Conservation (phyloP, 116 monocot species). For the Cymodocea nodosa region DNA sequence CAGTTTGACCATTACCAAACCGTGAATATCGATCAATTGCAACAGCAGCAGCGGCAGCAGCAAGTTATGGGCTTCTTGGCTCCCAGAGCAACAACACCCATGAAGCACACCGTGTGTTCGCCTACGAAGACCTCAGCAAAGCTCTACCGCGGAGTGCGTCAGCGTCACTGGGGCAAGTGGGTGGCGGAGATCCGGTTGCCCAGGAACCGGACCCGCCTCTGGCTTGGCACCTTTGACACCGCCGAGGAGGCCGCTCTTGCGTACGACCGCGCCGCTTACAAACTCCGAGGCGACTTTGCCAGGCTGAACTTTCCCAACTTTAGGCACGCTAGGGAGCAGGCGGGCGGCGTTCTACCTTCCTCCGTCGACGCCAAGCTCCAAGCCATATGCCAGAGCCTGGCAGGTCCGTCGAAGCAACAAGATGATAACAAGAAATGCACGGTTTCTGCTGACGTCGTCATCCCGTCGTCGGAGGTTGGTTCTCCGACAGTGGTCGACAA, state of each 20-base stretch:
- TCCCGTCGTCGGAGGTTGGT: not conserved
- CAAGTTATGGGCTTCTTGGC: conserved; percentile 19
- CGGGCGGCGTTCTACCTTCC: conserved; percentile 30
- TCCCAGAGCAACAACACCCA: conserved; percentile 34
- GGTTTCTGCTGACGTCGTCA: not conserved
- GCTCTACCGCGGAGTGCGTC: conserved; percentile 84
- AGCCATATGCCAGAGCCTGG: conserved; percentile 59
- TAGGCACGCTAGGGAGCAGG: conserved; percentile 11
- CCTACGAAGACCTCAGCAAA: conserved; percentile 24
- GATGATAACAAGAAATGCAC: not conserved
- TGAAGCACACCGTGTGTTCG: conserved; percentile 38
- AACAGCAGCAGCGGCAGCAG: conserved; percentile 14
- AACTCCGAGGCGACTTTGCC: conserved; percentile 69
- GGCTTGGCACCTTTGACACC: conserved; percentile 92
- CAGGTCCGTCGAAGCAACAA: not conserved
- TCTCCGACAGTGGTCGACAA: not conserved
- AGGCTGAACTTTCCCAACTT: conserved; percentile 66
- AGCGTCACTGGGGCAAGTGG: conserved; percentile 98
- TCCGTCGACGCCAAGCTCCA: conserved; percentile 90
- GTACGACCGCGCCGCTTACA: conserved; percentile 76
- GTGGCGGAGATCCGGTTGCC: conserved; percentile 95
- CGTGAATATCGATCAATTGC: not conserved
- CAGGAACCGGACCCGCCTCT: conserved; percentile 82
- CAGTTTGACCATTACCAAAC: conserved; percentile 16
- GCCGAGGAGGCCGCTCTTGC: conserved; percentile 86